A percentile compares a stretch with the other conserved stretches of the same genome.
phyloP scores from a whole-genome alignment of 306 rosid genomes.

The Lablab purpureus region DNA sequence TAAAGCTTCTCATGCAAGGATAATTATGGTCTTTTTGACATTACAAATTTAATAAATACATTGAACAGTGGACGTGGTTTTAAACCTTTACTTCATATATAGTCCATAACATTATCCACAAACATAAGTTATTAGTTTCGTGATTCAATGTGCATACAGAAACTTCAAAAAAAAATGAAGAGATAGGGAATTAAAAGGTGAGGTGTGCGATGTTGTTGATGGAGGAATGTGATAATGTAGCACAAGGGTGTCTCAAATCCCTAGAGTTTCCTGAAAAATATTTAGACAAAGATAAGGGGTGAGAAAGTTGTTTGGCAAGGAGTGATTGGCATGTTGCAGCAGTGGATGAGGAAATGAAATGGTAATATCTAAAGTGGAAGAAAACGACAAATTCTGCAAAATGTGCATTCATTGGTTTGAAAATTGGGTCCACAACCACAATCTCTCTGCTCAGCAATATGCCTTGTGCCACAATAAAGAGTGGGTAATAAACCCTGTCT shows the following conservation, averaged over 20 bases:
- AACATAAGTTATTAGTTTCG: background rate
- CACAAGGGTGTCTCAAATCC: constrained; percentile 49
- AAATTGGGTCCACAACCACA: constrained; percentile 36
- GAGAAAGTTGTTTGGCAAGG: constrained; percentile 59
- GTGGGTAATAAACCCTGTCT: background rate
- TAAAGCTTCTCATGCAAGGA: background rate
- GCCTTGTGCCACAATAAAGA: constrained; percentile 29
- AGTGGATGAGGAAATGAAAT: constrained; percentile 2
- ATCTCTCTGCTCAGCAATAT: constrained; percentile 25
- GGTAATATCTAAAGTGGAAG: constrained; percentile 2
- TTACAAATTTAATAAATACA: background rate
- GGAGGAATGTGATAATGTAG: constrained; percentile 28
- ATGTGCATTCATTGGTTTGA: constrained; percentile 41
- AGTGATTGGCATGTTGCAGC: constrained; percentile 57
- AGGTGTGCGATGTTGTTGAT: background rate
- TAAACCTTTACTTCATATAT: background rate
- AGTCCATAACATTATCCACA: too few species aligned
- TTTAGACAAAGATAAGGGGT: constrained; percentile 47
- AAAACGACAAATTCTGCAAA: constrained; percentile 52
- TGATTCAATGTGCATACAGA: background rate
- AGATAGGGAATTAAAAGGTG: background rate
- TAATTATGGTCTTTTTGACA: background rate
- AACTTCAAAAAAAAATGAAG: background rate
- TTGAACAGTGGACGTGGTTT: background rate
- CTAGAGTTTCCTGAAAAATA: constrained; percentile 42